Base-by-base conservation (phyloP, 2,329 filamentous ascomycete species). In the Xylariaceae sp. region DNA sequence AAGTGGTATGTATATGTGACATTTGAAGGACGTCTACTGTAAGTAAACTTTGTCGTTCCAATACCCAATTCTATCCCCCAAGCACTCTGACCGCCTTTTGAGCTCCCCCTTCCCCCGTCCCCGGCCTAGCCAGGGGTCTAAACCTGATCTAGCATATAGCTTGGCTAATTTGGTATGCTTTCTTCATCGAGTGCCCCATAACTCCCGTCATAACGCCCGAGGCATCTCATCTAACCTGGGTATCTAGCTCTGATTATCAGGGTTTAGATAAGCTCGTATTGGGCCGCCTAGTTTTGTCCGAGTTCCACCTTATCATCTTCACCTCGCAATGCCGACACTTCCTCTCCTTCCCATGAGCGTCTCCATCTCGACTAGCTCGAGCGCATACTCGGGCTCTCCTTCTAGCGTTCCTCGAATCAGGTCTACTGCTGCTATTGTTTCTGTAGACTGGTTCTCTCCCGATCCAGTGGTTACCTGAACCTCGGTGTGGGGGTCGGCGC, bases 331-430 rank as follows among this genome's bases (percentile, higher is more conserved):
- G 18, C 65, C 70, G 43, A 67, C 63, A 21, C 67, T 69, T 16
- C 64, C 66, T 42, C 67, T 59, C 41, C 67, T 56, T 7, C 67
- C 67, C 60, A 69, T 66, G 20, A 70, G 54, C 1, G 61, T 62
- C 57, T 71, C 67, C 44, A 71, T 56, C 54, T 70, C 64, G 18
- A 69, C 56, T 3, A 71, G 48, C 43, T 71, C 68, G 23, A 71
- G 44, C 3, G 69, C 69, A 37, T 70, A 71, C 45, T 71, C 69
- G 26, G 69, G 69, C 48, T 71, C 69, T 12, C 69, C 69, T 44
- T 70, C 69, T 2, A 71, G 52, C 2, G 65, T 71, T 20, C 70
- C 68, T 2, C 66, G 64, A 20, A 71, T 68, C 19, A 70, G 58
- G 41, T 71, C 68, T 2, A 71, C 62, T 3, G 69, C 69, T 1